Base-by-base conservation (phyloP, 2,329 filamentous ascomycete species). In the Sarocladiaceae sp. region DNA sequence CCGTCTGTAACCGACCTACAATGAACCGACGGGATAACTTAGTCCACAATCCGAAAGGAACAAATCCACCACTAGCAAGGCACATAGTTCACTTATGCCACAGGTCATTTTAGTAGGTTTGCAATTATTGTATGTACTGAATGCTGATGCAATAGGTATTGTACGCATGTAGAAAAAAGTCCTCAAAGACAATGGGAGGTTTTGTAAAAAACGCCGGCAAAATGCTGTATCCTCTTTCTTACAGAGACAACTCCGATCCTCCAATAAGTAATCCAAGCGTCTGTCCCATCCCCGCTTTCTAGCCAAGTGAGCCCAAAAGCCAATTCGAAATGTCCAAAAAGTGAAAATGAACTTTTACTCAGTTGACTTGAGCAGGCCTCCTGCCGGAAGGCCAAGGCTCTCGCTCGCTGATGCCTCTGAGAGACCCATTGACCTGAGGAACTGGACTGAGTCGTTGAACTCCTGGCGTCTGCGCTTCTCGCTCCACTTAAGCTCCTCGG, bases 401-500 rank as follows among this genome's bases (percentile, higher is more conserved):
- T 65, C 25, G 25, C 52, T 37, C 50, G 44, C 39, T 44, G 50
- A 49, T 13, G 54, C 50, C 40, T 54, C 49, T 11, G 55, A 18
- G 25, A 77, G 59, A 12, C 74, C 74, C 74, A 77, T 77, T 10
- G 71, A 74, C 37, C 64, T 62, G 50, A 77, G 65, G 60, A 75
- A 77, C 1, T 55, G 55, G 6, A 75, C 60, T 2, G 72, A 75
- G 29, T 86, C 77, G 77, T 65, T 84, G 84, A 56, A 74, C 62
- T 73, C 71, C 0, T 59, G 55, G 20, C 83, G 74, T 68, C 83
- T 83, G 54, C 86, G 73, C 52, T 74, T 73, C 50, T 68, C 68
- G 59, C 74, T 76, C 86, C 86, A 90, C 47, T 77, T 69, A 46
- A 89, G 72, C 68, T 90, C 86, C 56, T 84, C 81, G 25, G 71